These are phyloP conservation scores for Carpinus viminea DNA, from an alignment of 306 rosid genomes.

Conservation along the genomic window DNA sequence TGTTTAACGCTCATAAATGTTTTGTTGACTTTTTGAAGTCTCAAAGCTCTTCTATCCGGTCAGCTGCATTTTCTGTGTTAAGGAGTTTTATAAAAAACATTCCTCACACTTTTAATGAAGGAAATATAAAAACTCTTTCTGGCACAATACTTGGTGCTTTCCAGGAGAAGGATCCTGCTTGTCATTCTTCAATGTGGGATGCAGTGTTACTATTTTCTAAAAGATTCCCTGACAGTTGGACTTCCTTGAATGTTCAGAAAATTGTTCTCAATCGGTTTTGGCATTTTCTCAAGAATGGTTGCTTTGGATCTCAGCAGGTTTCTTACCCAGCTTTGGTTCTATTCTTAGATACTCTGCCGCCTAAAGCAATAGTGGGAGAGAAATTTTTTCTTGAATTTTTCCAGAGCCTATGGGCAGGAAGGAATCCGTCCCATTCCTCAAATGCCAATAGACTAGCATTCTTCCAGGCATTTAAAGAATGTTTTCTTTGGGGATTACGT, in stretches of 20 bases:
- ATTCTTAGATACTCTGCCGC: conserved; percentile 71
- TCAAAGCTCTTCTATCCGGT: conserved; percentile 68
- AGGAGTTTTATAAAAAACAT: conserved; percentile 75
- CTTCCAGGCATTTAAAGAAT: conserved; percentile 81
- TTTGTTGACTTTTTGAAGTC: conserved; percentile 74
- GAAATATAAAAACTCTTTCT: conserved; percentile 66
- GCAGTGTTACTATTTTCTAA: conserved; percentile 74
- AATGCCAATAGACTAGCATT: conserved; percentile 59
- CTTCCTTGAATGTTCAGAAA: conserved; percentile 76
- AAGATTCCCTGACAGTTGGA: conserved; percentile 79
- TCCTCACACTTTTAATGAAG: conserved; percentile 73
- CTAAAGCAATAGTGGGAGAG: conserved; percentile 64
- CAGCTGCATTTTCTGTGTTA: conserved; percentile 74
- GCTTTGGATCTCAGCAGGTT: conserved; percentile 84
- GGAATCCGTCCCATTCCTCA: conserved; percentile 49
- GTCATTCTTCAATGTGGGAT: conserved; percentile 96
- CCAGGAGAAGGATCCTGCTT: conserved; percentile 80
- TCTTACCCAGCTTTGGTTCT: conserved; percentile 83
- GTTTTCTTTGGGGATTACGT: conserved; percentile 77
- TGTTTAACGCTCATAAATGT: conserved; percentile 66
- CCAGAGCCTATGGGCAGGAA: conserved; percentile 82
- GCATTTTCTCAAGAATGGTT: conserved; percentile 86
- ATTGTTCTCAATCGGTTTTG: conserved; percentile 65
- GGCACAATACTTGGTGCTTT: conserved; percentile 80
- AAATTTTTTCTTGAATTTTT: conserved; percentile 74